Evolutionary conservation across 768 basidiomycete species (phyloP).

Genomic region (Pisolithus microcarpus): DNA sequence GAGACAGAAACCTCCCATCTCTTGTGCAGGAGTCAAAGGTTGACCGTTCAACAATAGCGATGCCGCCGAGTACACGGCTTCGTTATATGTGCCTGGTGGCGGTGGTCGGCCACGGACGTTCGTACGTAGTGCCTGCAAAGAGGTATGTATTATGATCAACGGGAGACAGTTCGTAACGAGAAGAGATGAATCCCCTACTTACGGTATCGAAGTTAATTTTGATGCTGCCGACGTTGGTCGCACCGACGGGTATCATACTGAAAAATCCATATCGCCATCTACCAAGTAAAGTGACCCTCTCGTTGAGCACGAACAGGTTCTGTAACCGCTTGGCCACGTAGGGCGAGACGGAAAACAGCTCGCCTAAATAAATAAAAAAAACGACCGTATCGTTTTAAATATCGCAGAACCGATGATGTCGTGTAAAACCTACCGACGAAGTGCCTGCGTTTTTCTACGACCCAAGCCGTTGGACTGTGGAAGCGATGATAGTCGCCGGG

Average conservation of each 20-base stretch:
- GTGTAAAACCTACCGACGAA: constrained; percentile 67
- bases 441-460: constrained; percentile 93
- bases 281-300: constrained; percentile 91
- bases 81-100: constrained; percentile 81
- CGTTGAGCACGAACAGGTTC: constrained; percentile 96
- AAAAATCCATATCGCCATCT: constrained; percentile 96
- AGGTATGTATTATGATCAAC: background rate
- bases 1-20: constrained; percentile 96
- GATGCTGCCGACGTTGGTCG: constrained; percentile 96
- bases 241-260: constrained; percentile 95
- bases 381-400: background rate
- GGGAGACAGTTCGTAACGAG: background rate
- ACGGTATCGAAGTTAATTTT: constrained; percentile 92
- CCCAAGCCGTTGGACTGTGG: constrained; percentile 94
- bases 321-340: constrained; percentile 89
- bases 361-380: no score
- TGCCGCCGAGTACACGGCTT: constrained; percentile 85
- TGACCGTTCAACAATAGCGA: constrained; percentile 81
- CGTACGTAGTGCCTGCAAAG: constrained; percentile 70
- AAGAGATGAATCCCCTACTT: constrained; percentile 3
- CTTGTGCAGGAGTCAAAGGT: constrained; percentile 79
- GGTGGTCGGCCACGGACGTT: constrained; percentile 71
- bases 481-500: constrained; percentile 98
- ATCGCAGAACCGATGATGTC: background rate
- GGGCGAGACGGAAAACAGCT: constrained; percentile 93